A percentile compares a stretch with the other conserved stretches of the same genome.
Evolutionary conservation across 1,284 basidiomycete genomes (phyloP).

Genomic region (Malassezia caprae): DNA sequence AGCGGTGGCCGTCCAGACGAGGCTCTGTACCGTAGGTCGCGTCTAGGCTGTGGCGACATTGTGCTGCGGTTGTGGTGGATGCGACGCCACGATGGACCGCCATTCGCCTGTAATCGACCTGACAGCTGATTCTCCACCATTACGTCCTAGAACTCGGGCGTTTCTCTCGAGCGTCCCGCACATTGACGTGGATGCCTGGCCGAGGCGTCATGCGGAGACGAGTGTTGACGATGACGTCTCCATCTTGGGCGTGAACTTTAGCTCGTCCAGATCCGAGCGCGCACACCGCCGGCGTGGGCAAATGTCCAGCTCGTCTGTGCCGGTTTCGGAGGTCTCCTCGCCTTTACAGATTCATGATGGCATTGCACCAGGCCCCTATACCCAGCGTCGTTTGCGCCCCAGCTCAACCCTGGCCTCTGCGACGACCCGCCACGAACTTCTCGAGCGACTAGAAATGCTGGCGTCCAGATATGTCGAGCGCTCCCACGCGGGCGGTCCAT

Average conservation of each 20-base stretch:
- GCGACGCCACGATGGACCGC: slow-evolving; percentile 5
- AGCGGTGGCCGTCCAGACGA: background rate
- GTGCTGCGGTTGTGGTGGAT: slow-evolving; percentile 4
- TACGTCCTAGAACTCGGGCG: background rate
- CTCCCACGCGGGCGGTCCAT: background rate
- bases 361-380: slow-evolving; percentile 19
- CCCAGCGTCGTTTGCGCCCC: background rate
- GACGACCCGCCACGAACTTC: background rate
- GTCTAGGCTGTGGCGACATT: background rate
- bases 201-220: background rate
- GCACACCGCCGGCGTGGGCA: background rate
- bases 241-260: slow-evolving; percentile 2
- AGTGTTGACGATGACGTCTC: slow-evolving; percentile 13
- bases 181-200: background rate
- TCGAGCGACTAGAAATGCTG: slow-evolving; percentile 13
- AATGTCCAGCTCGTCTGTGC: background rate
- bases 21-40: background rate
- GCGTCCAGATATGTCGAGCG: slow-evolving; percentile 14
- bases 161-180: background rate
- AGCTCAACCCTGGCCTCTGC: background rate
- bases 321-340: background rate
- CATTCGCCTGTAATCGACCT: slow-evolving; percentile 25
- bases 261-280: background rate
- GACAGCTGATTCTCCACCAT: slow-evolving; percentile 29
- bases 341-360: slow-evolving; percentile 17